Conservation (phyloP, 2,329 filamentous ascomycete genomes). For the Claviceps sp. region DNA sequence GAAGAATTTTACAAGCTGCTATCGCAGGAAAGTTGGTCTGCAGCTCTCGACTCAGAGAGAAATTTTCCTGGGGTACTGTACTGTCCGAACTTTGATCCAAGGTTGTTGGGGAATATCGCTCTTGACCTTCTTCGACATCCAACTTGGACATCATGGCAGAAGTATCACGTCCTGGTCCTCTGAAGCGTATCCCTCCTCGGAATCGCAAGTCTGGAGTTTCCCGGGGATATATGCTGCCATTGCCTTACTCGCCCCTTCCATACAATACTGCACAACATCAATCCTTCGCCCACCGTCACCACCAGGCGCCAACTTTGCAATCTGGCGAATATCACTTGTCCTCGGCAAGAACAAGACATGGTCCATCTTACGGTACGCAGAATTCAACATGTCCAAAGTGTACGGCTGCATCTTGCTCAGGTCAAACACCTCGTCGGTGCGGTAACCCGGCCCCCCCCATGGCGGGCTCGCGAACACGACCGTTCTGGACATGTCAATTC, state of each 20-base stretch:
- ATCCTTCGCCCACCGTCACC: constrained; percentile 36
- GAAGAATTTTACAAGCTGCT: too few relatives aligned
- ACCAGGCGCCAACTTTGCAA: constrained; percentile 43
- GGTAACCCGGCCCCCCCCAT: constrained; percentile 46
- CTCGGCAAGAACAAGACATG: constrained; percentile 73
- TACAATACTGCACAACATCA: constrained; percentile 79
- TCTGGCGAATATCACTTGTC: constrained; percentile 68
- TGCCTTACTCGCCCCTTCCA: constrained; percentile 78
- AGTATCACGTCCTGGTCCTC: not conserved
- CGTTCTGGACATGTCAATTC: constrained; percentile 27
- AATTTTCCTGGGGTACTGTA: too few relatives aligned
- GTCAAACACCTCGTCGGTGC: constrained; percentile 60
- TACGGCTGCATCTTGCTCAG: constrained; percentile 83
- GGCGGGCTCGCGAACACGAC: constrained; percentile 45
- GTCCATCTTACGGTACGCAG: constrained; percentile 44
- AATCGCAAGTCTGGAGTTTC: not conserved
- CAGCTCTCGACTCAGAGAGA: too few relatives aligned
- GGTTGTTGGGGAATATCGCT: too few relatives aligned
- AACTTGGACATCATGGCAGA: not conserved
- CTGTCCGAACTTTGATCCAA: too few relatives aligned
- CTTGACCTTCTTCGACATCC: not conserved
- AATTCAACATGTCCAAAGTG: constrained; percentile 48
- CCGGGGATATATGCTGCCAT: constrained; percentile 49
- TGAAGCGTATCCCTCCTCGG: not conserved
- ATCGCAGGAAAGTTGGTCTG: too few relatives aligned